phyloP scores from a whole-genome alignment of 1,284 basidiomycete genomes.

The Tilletia caries region DNA sequence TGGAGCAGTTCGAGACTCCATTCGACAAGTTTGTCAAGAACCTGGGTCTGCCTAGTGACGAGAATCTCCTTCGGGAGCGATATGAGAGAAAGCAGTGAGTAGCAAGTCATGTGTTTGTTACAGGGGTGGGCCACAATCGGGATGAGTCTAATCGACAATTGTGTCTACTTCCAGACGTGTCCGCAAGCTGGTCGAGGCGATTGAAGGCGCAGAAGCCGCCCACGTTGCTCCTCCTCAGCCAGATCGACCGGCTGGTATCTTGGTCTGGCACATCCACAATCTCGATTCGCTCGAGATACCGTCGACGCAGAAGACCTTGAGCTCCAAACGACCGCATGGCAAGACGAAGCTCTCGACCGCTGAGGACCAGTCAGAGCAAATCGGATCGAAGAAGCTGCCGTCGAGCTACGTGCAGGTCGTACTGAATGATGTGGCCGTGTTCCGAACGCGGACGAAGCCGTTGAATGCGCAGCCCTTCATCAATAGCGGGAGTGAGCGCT shows the following conservation, averaged over 20 bases:
- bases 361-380: neutral
- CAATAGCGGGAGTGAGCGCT: conserved; percentile 45
- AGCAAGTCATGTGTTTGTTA: neutral
- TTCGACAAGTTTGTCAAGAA: conserved; percentile 41
- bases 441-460: conserved; percentile 41
- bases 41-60: conserved; percentile 40
- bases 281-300: conserved; percentile 39
- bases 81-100: conserved; percentile 36
- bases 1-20: conserved; percentile 31
- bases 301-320: conserved; percentile 29
- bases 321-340: neutral
- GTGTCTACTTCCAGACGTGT: conserved; percentile 27
- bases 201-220: conserved; percentile 36
- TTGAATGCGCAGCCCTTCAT: conserved; percentile 45
- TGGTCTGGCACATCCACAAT: conserved; percentile 46
- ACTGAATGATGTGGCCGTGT: conserved; percentile 47
- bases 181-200: conserved; percentile 30
- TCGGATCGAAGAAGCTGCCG: conserved; percentile 26
- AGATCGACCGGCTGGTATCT: conserved; percentile 35
- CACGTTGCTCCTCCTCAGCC: conserved; percentile 29
- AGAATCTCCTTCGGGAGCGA: conserved; percentile 29
- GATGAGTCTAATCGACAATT: neutral
- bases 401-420: conserved; percentile 47
- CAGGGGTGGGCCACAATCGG: neutral
- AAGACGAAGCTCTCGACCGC: neutral